phyloP scores from a whole-genome alignment of 768 basidiomycete genomes.

The Mycena albidolilacea region DNA sequence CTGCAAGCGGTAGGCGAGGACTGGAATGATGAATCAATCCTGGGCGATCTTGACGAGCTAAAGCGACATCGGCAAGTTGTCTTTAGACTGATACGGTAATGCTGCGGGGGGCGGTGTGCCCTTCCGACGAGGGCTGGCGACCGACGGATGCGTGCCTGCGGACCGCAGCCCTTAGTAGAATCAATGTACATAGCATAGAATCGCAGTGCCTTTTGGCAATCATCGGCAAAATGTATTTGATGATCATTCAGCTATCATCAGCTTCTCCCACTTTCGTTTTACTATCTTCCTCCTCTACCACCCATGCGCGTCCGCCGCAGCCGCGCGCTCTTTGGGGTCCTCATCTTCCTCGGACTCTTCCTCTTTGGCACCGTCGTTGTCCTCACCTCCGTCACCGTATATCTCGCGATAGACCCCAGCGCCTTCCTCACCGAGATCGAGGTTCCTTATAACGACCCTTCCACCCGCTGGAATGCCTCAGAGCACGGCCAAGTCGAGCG shows the following conservation, averaged over 20 bases:
- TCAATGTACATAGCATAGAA: not conserved
- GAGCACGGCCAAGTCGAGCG: slow-evolving; percentile 76
- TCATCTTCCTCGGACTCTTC: slow-evolving; percentile 63
- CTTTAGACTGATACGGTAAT: slow-evolving; percentile 18
- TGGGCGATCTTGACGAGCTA: slow-evolving; percentile 46
- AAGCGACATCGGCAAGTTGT: slow-evolving; percentile 31
- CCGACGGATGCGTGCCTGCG: not conserved
- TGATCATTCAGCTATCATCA: not conserved
- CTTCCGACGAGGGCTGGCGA: not conserved
- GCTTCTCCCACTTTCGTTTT: not conserved
- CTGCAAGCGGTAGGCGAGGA: slow-evolving; percentile 63
- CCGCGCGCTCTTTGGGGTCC: slow-evolving; percentile 32
- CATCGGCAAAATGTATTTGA: too few species aligned
- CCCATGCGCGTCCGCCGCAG: slow-evolving; percentile 25
- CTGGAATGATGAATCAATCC: slow-evolving; percentile 70
- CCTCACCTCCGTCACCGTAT: slow-evolving; percentile 92
- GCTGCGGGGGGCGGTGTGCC: slow-evolving; percentile 11
- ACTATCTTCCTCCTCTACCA: not conserved
- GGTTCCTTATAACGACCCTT: slow-evolving; percentile 70
- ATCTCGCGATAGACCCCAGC: slow-evolving; percentile 82
- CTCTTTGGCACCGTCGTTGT: slow-evolving; percentile 92
- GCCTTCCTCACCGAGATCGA: slow-evolving; percentile 89
- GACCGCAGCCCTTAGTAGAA: not conserved
- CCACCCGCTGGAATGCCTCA: slow-evolving; percentile 75
- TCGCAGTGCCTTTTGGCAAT: too few species aligned